Conservation (phyloP, 2,329 filamentous ascomycete genomes). For the Cladosporium sp. region DNA sequence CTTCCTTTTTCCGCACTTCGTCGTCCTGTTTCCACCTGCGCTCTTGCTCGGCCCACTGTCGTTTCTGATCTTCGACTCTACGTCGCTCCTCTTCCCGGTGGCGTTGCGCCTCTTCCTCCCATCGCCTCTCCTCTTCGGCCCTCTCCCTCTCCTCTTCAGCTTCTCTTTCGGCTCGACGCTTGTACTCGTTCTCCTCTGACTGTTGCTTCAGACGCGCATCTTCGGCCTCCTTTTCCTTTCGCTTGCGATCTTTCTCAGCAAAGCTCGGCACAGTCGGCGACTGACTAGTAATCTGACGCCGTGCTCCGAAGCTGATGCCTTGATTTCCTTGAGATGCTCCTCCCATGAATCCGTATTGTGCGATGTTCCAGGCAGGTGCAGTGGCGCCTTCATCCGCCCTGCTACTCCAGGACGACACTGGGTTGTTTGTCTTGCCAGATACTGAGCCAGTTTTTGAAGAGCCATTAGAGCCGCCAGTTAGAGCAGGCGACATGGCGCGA, state of each 20-base stretch:
- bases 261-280: slow-evolving; percentile 76
- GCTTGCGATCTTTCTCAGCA: slow-evolving; percentile 77
- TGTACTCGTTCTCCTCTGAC: slow-evolving; percentile 55
- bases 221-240: slow-evolving; percentile 57
- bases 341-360: slow-evolving; percentile 97
- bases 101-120: slow-evolving; percentile 65
- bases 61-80: slow-evolving; percentile 66
- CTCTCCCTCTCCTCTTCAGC: slow-evolving; percentile 64
- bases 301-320: slow-evolving; percentile 86
- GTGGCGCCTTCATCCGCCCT: slow-evolving; percentile 77
- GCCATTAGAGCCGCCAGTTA: slow-evolving; percentile 58
- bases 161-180: slow-evolving; percentile 51
- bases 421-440: slow-evolving; percentile 46
- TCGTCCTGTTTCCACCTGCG: slow-evolving; percentile 75
- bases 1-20: slow-evolving; percentile 68
- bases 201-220: slow-evolving; percentile 53
- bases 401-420: slow-evolving; percentile 90
- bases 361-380: slow-evolving; percentile 94
- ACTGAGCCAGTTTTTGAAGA: slow-evolving; percentile 54
- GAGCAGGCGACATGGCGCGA: slow-evolving; percentile 46
- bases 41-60: slow-evolving; percentile 77
- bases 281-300: slow-evolving; percentile 87
- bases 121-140: slow-evolving; percentile 64
- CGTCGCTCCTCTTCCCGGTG: slow-evolving; percentile 60
- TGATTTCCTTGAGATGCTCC: slow-evolving; percentile 95